Evolutionary conservation across 495 filamentous ascomycete genomes (phyloP).

Genomic region (Bryoglossum gracile): DNA sequence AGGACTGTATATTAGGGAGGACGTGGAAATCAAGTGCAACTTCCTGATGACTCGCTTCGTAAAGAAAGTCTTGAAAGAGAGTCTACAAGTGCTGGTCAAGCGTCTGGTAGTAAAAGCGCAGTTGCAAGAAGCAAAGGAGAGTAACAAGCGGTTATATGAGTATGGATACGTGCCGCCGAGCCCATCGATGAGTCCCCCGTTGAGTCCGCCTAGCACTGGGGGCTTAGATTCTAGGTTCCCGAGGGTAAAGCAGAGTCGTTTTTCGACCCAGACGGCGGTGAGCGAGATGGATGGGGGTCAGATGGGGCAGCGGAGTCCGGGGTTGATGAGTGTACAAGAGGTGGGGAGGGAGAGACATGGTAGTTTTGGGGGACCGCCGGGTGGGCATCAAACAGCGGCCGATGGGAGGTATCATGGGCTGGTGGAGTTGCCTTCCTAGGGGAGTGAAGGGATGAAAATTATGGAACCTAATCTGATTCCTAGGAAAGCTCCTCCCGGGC

Average conservation of each 20-base stretch:
- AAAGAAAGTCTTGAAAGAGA: slow-evolving; percentile 64
- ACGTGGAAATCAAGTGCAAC: slow-evolving; percentile 71
- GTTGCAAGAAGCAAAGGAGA: slow-evolving; percentile 19
- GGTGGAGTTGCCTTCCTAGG: too few species aligned
- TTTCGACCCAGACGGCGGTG: not conserved
- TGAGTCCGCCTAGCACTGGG: slow-evolving; percentile 3
- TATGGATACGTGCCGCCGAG: slow-evolving; percentile 2
- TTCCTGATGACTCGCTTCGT: slow-evolving; percentile 64
- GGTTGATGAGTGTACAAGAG: not conserved
- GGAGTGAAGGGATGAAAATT: too few species aligned
- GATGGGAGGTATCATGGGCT: too few species aligned
- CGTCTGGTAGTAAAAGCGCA: slow-evolving; percentile 55
- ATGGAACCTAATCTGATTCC: too few species aligned
- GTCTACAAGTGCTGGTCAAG: slow-evolving; percentile 58
- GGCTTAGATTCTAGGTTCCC: slow-evolving; percentile 2
- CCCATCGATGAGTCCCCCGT: slow-evolving; percentile 4
- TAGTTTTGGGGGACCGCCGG: too few species aligned
- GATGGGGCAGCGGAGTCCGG: not conserved
- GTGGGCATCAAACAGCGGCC: too few species aligned
- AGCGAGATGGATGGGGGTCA: slow-evolving; percentile 10
- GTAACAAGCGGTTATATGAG: slow-evolving; percentile 15
- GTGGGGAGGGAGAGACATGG: too few species aligned
- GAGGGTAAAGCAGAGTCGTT: not conserved
- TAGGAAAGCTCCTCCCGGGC: too few species aligned
- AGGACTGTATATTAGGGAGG: slow-evolving; percentile 69